Conservation (phyloP, 345 rosid species). For the Crucihimalaya himalaica region DNA sequence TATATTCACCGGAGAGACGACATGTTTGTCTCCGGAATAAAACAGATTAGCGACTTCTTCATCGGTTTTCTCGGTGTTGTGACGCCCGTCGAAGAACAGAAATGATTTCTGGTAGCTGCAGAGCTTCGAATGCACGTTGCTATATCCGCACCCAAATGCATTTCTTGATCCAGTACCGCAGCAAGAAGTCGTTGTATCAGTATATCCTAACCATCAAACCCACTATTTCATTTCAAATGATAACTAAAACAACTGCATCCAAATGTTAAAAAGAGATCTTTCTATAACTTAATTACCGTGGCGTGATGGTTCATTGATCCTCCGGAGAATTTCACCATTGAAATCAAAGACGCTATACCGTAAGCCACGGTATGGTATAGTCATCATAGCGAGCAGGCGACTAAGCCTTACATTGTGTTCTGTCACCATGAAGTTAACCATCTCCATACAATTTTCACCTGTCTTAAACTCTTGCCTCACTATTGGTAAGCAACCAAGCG, state of each 20-base stretch:
- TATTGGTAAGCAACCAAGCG: slow-evolving; percentile 38
- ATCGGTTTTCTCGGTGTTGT: slow-evolving; percentile 42
- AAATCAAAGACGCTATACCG: slow-evolving; percentile 37
- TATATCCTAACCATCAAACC: slow-evolving; percentile 31
- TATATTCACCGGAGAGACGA: slow-evolving; percentile 35
- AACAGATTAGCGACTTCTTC: slow-evolving; percentile 29
- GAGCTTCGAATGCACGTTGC: slow-evolving; percentile 39
- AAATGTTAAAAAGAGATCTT: background rate
- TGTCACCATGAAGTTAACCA: slow-evolving; percentile 26
- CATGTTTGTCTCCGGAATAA: slow-evolving; percentile 33
- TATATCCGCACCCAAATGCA: slow-evolving; percentile 38
- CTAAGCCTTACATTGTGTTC: slow-evolving; percentile 36
- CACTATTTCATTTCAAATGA: background rate
- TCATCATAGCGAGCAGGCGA: background rate
- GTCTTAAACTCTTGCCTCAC: slow-evolving; percentile 35
- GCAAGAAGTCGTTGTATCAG: slow-evolving; percentile 36
- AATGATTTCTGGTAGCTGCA: slow-evolving; percentile 36
- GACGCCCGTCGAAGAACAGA: slow-evolving; percentile 41
- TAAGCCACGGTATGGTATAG: slow-evolving; percentile 13
- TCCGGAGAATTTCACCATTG: slow-evolving; percentile 23
- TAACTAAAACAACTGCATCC: background rate
- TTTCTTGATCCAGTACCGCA: slow-evolving; percentile 41
- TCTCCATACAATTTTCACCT: slow-evolving; percentile 30
- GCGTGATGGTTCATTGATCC: slow-evolving; percentile 29
- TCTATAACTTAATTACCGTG: slow-evolving; percentile 5